Base-by-base conservation (phyloP, 352 stramenopile genomes). In the Phytophthora sp. region DNA sequence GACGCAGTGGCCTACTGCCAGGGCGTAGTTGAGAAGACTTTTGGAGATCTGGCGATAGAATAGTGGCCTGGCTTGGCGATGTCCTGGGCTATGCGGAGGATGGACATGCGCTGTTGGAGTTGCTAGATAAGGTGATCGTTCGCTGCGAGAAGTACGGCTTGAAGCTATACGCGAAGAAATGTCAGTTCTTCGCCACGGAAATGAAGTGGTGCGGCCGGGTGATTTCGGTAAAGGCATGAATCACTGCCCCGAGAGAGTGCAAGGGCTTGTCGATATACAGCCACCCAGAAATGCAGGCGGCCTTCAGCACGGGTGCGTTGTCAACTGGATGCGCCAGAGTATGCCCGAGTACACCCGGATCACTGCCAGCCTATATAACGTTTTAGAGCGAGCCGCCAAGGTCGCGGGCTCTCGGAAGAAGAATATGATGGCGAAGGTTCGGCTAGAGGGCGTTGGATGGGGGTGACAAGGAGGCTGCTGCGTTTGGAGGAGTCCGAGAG, bases 121-220 rank as follows among this genome's bases (percentile, higher is more conserved):
- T 79, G n/a, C 41, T 82, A 5, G 26, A 54, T 1, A 16, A 62
- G 13, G 45, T 68, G 27, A 26, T 79, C 5, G 18, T 4, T 3
- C 39, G 30, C 1, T 78, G 74, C 16, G 20, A 49, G 12, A 15
- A 42, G 8, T 79, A 60, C 21, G 69, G 68, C 12, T 41, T 77
- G 2, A 83, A 83, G 49, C 44, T 80, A 1, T 52, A 77, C 51
- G 59, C 63, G 1, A 58, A 47, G 20, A 76, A 78, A 55, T 79
- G 71, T 18, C 0, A 38, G 12, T 75, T 80, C 31, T 76, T 67
- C 42, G 23, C 24, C 0, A 46, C 3, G 0, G 49, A 78, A 31
- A 55, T 65, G 0, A 61, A 57, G n/a, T 76, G 67, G 64, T 76
- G 66, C 33, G 70, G 65, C 0, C 52, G 45, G 6, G 30, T 69